A percentile compares a stretch with the other conserved stretches of the same genome.
These are phyloP conservation scores for Vaccinium darrowii DNA, from an alignment of 148 eudicot genomes.

Conservation along the genomic window DNA sequence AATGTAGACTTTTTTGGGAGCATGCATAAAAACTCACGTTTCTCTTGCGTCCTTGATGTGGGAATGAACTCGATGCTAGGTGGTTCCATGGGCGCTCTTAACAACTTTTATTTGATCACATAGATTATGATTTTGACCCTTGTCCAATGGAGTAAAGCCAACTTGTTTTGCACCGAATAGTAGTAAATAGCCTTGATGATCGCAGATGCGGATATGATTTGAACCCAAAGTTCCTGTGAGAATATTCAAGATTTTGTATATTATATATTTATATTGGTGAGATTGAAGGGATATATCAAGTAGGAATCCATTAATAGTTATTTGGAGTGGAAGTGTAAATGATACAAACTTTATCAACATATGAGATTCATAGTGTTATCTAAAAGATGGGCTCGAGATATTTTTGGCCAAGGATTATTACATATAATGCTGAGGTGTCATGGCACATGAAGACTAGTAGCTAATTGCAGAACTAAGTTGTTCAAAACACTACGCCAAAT, in stretches of 20 bases:
- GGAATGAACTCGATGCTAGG: neutral
- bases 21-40: neutral
- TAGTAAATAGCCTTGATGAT: neutral
- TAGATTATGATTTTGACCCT: neutral
- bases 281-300: neutral
- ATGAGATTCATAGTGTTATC: no score
- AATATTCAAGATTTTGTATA: neutral
- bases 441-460: neutral
- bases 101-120: neutral
- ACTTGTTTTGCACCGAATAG: neutral
- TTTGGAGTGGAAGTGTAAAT: no score
- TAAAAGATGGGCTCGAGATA: no score
- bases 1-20: neutral
- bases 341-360: no score
- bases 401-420: neutral
- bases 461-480: neutral
- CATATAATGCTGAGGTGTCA: neutral
- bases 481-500: no score
- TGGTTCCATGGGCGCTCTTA: neutral
- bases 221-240: neutral
- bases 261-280: neutral
- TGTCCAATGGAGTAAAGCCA: neutral
- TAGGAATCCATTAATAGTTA: no score
- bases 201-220: neutral
- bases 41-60: neutral